Evolutionary conservation across 2,329 filamentous ascomycete species (phyloP), one percentile per base, ranked within the genome.

Genomic region (Paradendryphiella salina): DNA sequence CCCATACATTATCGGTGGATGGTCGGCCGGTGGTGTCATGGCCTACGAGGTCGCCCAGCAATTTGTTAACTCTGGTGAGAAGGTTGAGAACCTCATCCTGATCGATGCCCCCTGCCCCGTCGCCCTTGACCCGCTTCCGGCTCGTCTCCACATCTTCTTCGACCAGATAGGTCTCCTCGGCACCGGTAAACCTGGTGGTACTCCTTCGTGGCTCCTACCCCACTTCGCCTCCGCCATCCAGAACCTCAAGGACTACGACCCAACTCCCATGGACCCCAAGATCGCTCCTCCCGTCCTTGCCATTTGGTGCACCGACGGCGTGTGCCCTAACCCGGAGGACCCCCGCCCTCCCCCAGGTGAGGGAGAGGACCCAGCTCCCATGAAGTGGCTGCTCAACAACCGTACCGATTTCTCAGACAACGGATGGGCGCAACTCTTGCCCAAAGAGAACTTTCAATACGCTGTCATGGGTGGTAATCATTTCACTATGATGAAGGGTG

Each of bases 401-500:
- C 79, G 88, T 50, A 84, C 81, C 3, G 85, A 89, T 70, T 90
- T 90, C 69, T 80, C 81, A 2, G 80, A 84, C 50, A 88, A 89
- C 67, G 79, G 84, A 15, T 89, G 85, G 85, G 85, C 84, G 21
- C 82, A 87, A 70, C 84, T 85, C 34, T 73, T 88, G 32, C 82
- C 84, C 44, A 66, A 75, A 41, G 73, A 80, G 46, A 86, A 84
- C 72, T 85, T 88, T 74, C 77, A 77, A 40, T 85, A 81, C 57
- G 80, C 79, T 46, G 83, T 86, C 64, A 87, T 88, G 83, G 82
- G 82, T 13, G 87, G 85, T 2, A 87, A 89, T 64, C 86, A 89
- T 73, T 89, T 90, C 74, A 84, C 80, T 15, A 89, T 89, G 86
- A 89, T 90, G 85, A 84, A 86, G 70, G 84, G 83, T 54, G 73